Evolutionary conservation across 2,329 filamentous ascomycete species (phyloP).

Genomic region (Cladosporium velox): DNA sequence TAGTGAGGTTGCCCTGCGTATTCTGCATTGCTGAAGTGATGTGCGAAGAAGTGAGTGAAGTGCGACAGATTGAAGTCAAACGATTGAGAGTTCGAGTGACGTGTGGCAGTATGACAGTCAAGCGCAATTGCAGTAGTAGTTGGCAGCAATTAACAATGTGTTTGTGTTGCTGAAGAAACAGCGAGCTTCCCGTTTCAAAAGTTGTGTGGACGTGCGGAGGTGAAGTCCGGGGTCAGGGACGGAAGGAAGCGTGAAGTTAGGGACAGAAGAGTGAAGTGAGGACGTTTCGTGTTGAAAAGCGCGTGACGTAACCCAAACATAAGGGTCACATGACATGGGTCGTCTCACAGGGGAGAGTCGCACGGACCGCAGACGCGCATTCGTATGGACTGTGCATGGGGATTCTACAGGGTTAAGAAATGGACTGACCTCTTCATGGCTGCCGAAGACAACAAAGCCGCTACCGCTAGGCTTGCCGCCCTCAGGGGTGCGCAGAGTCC

Average conservation of each 20-base stretch:
- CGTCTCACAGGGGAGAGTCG: constrained; percentile 6
- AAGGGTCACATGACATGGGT: constrained; percentile 18
- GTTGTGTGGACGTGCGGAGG: constrained; percentile 15
- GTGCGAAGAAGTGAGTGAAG: constrained; percentile 23
- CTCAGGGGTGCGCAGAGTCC: constrained; percentile 95
- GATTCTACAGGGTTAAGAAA: constrained; percentile 10
- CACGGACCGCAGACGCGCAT: constrained; percentile 19
- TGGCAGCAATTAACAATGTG: constrained; percentile 23
- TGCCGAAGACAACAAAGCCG: constrained; percentile 97
- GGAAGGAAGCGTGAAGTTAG: not conserved
- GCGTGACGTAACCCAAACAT: constrained; percentile 16
- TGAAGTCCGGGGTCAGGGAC: constrained; percentile 17
- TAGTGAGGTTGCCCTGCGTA: not conserved
- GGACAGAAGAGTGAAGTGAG: constrained; percentile 14
- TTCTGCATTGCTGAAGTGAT: not conserved
- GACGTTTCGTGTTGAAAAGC: constrained; percentile 17
- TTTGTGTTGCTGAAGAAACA: constrained; percentile 15
- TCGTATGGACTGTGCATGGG: constrained; percentile 18
- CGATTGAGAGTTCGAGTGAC: not conserved
- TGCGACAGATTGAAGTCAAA: constrained; percentile 5
- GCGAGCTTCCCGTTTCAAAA: not conserved
- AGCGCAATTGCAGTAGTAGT: constrained; percentile 2
- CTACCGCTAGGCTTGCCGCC: constrained; percentile 99
- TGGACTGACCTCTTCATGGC: constrained; percentile 87
- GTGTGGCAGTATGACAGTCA: not conserved